Conservation (phyloP, 1,284 basidiomycete genomes). For the Rhodotorula sp. region DNA sequence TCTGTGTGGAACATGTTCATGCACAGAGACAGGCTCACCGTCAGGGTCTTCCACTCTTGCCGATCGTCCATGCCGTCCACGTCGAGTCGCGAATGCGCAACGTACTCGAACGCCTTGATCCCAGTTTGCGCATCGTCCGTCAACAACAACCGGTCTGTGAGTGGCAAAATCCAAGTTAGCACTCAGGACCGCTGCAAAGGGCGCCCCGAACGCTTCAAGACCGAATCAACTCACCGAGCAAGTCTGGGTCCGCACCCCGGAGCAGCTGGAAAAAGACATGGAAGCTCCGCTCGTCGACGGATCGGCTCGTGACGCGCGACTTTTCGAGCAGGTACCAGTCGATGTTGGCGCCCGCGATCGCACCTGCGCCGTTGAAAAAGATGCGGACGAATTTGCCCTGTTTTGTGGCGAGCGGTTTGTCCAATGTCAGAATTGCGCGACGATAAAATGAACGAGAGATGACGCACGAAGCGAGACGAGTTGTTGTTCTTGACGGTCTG, state of each 20-base stretch:
- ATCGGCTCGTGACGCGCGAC: conserved; percentile 87
- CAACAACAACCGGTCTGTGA: conserved; percentile 69
- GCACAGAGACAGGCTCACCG: background rate
- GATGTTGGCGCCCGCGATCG: conserved; percentile 96
- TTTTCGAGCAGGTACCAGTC: conserved; percentile 99
- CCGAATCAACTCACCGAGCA: conserved; percentile 12
- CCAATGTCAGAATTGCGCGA: background rate
- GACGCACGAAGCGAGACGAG: conserved; percentile 79
- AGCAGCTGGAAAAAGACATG: conserved; percentile 95
- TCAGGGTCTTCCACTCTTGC: conserved; percentile 78
- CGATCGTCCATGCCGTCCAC: conserved; percentile 93
- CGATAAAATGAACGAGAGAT: background rate
- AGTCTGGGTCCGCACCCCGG: conserved; percentile 46
- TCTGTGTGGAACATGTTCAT: too few species aligned
- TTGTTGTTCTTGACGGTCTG: conserved; percentile 99
- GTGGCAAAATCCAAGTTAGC: background rate
- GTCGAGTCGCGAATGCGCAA: conserved; percentile 83
- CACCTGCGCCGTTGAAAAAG: conserved; percentile 87
- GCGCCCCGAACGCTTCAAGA: too few species aligned
- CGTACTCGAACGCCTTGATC: conserved; percentile 77
- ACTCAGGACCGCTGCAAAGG: background rate
- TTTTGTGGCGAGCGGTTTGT: background rate
- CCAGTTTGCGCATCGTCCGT: conserved; percentile 55
- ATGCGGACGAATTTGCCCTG: conserved; percentile 94
- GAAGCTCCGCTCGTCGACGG: conserved; percentile 85